Percentiles rank a stretch among this genome's conserved stretches.
phyloP scores from a whole-genome alignment of 495 filamentous ascomycete species.

The Talaromyces trachyspermus region DNA sequence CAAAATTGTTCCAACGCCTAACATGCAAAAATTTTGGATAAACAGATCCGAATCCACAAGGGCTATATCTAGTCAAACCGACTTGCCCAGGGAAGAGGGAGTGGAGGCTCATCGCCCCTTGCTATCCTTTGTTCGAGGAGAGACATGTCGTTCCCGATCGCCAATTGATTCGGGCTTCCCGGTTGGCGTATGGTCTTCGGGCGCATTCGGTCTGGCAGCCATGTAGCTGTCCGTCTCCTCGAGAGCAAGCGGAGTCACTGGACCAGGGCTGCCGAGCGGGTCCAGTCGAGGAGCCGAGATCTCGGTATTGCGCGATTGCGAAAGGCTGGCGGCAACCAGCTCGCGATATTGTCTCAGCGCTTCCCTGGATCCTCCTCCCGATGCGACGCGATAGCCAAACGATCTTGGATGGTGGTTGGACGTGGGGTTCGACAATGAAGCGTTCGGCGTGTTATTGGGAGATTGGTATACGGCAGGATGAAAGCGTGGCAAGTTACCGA shows the following conservation, averaged over 20 bases:
- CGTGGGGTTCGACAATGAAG: slow-evolving; percentile 2
- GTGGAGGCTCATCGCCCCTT: slow-evolving; percentile 33
- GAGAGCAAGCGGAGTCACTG: slow-evolving; percentile 68
- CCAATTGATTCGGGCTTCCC: slow-evolving; percentile 25
- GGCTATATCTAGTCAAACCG: background rate
- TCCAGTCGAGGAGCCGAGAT: slow-evolving; percentile 56
- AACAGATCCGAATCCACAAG: background rate
- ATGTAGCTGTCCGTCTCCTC: slow-evolving; percentile 53
- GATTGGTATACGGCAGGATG: slow-evolving; percentile 43
- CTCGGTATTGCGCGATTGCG: slow-evolving; percentile 22
- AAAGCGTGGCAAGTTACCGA: slow-evolving; percentile 39
- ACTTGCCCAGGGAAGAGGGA: background rate
- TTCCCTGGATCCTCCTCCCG: slow-evolving; percentile 25
- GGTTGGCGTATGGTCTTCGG: slow-evolving; percentile 1
- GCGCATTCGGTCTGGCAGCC: slow-evolving; percentile 23
- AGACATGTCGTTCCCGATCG: slow-evolving; percentile 20
- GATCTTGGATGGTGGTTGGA: slow-evolving; percentile 8
- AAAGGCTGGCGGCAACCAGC: slow-evolving; percentile 20
- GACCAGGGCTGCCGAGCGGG: slow-evolving; percentile 67
- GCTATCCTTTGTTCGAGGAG: slow-evolving; percentile 17
- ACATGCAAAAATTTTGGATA: background rate
- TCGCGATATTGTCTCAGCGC: slow-evolving; percentile 35
- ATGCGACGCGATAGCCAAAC: slow-evolving; percentile 24
- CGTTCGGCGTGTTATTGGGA: slow-evolving; percentile 14
- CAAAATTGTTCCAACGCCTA: background rate